Evolutionary conservation across 1,284 basidiomycete species (phyloP).

Genomic region (Cutaneotrichosporon sp.): DNA sequence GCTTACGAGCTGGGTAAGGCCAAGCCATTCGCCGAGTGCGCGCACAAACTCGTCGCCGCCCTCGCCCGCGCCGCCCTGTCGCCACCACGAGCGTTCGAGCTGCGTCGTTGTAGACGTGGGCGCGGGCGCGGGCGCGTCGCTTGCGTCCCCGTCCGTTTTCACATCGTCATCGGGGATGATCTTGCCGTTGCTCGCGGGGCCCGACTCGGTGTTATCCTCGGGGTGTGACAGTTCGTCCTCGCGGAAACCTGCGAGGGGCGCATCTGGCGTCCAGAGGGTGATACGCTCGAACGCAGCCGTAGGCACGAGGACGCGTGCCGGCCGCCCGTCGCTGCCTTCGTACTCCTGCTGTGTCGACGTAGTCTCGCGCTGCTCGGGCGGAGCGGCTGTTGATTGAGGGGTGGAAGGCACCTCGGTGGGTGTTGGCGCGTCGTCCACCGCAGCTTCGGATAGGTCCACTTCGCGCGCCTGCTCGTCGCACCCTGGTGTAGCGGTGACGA

Average conservation of each 20-base stretch:
- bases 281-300: constrained; percentile 26
- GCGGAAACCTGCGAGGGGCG: constrained; percentile 32
- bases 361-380: too few relatives aligned
- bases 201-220: neutral
- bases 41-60: constrained; percentile 45
- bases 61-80: constrained; percentile 38
- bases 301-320: constrained; percentile 25
- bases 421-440: neutral
- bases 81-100: constrained; percentile 37
- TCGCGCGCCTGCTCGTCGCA: constrained; percentile 4
- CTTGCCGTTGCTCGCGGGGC: neutral
- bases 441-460: neutral
- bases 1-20: constrained; percentile 38
- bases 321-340: neutral
- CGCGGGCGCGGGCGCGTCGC: neutral
- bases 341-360: too few relatives aligned
- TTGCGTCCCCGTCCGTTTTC: neutral
- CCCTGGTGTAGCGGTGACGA: neutral
- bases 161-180: neutral
- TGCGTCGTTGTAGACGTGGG: neutral
- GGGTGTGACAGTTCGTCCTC: constrained; percentile 11
- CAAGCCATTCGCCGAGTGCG: constrained; percentile 42
- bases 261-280: constrained; percentile 42
- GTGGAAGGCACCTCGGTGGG: too few relatives aligned
- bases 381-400: too few relatives aligned